Conservation (phyloP, 495 filamentous ascomycete genomes). For the Penicillium macrosclerotiorum region DNA sequence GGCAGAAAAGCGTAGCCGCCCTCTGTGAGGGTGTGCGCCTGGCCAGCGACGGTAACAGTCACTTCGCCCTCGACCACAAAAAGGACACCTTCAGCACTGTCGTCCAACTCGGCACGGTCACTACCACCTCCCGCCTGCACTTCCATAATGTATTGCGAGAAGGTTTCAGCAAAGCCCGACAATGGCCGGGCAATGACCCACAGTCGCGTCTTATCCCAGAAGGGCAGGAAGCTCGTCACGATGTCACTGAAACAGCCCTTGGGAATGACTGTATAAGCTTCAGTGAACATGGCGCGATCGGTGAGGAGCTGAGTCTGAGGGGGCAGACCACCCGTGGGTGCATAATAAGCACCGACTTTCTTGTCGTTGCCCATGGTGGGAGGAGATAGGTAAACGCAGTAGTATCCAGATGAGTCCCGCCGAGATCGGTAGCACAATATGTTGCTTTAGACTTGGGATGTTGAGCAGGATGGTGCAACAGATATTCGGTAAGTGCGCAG, state of each 20-base stretch:
- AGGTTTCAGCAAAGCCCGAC: constrained; percentile 27
- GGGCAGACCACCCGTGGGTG: constrained; percentile 24
- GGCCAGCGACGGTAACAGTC: constrained; percentile 15
- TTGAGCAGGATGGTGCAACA: not conserved
- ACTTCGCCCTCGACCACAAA: constrained; percentile 27
- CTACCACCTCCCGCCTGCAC: constrained; percentile 24
- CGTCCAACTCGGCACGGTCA: constrained; percentile 20
- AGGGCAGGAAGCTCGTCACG: constrained; percentile 26
- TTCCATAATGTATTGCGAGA: constrained; percentile 32
- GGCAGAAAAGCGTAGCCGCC: constrained; percentile 26
- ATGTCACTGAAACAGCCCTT: constrained; percentile 27
- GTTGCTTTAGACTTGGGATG: not conserved
- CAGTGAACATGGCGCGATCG: constrained; percentile 30
- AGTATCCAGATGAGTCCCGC: not conserved
- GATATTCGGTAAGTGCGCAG: not conserved
- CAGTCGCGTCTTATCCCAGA: constrained; percentile 26
- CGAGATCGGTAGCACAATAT: not conserved
- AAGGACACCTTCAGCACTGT: constrained; percentile 18
- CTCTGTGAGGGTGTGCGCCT: constrained; percentile 20
- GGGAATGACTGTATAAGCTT: constrained; percentile 25
- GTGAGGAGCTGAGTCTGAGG: constrained; percentile 25
- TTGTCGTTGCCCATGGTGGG: constrained; percentile 22
- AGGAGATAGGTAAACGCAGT: not conserved
- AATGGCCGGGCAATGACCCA: constrained; percentile 28
- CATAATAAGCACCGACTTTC: constrained; percentile 26